Conservation (phyloP, 2,329 filamentous ascomycete species). For the Trichoderma afroharzianum region DNA sequence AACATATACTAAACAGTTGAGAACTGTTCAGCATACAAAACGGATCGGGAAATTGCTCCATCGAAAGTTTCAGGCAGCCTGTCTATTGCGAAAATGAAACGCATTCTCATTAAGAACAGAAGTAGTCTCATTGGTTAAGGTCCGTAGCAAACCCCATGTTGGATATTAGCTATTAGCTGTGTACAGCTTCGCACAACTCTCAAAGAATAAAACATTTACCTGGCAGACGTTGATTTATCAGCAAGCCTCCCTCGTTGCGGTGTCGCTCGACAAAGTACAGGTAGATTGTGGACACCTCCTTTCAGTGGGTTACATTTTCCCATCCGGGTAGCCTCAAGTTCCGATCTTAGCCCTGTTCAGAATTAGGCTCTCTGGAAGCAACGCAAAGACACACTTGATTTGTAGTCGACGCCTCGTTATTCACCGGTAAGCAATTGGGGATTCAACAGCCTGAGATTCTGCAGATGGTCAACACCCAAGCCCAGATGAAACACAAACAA, state of each 20-base stretch:
- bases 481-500: background rate
- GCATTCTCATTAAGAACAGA: background rate
- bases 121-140: background rate
- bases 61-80: background rate
- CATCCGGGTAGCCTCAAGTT: background rate
- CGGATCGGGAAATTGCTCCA: background rate
- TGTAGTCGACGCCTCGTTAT: background rate
- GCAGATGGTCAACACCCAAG: background rate
- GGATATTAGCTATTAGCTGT: background rate
- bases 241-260: background rate
- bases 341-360: background rate
- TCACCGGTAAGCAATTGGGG: background rate
- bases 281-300: background rate
- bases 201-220: background rate
- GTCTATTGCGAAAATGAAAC: background rate
- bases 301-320: too few species aligned
- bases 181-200: background rate
- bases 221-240: background rate
- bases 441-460: background rate
- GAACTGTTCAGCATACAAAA: background rate
- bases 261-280: background rate
- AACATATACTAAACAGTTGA: background rate
- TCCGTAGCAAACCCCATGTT: background rate
- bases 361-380: background rate
- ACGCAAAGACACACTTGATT: background rate